Base-by-base conservation (phyloP, 257 asterid species). In the Przewalskia tangutica region DNA sequence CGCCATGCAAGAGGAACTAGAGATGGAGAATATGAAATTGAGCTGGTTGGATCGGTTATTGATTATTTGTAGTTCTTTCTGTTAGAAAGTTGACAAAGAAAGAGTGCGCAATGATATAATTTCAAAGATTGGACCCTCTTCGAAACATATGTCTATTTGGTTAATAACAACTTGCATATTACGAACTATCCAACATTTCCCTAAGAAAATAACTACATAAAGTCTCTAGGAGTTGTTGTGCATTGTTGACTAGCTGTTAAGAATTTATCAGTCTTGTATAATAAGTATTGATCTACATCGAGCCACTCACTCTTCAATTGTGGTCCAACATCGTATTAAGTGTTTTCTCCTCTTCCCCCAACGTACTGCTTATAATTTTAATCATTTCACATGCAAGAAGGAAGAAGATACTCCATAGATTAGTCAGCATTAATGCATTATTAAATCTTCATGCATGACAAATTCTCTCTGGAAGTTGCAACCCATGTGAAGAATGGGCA, bases 221-320 rank as follows among this genome's bases (percentile, higher is more conserved):
- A 10, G 53, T n/a, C 9, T 38, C 44, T 34, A 54, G 46, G 65
- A 51, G 65, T 79, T 86, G 64, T 64, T 78, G 85, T 53, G 80
- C 53, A 65, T 9, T 77, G 85, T 83, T 90, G 90, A 83, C 89
- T 81, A 78, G 44, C 82, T 77, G 64, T 62, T 81, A 77, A 81
- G 81, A 81, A 80, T 65, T 86, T 86, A 83, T 83, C 79, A 82
- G 84, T 88, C 79, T 84, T 83, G 23, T 86, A 8, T 63, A 27
- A 27, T 27, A 27, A 82, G 84, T 89, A 87, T 85, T 87, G 85
- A 84, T 82, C 62, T 54, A 56, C 91, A 88, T 92, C 81, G 98
- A 91, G 95, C 95, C 97, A 88, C 93, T 59, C 84, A 67, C 89
- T 75, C 60, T 58, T 70, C 80, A 83, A 83, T 82, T 66, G 87